Evolutionary conservation across 768 basidiomycete genomes (phyloP), one percentile per base, ranked within the genome.

Genomic region (Termitomyces sp.): DNA sequence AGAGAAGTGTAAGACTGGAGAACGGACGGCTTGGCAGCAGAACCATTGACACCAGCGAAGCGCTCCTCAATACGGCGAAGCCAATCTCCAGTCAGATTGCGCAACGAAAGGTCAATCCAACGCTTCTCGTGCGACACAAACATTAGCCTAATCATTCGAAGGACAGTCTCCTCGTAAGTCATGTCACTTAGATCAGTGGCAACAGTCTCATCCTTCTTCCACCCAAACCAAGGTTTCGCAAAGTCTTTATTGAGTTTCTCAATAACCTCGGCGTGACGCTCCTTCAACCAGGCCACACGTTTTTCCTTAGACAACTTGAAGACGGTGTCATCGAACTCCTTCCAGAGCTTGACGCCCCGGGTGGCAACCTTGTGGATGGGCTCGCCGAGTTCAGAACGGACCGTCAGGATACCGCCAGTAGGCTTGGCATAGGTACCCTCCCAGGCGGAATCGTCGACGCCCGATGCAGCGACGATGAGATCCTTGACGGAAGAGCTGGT

Each of bases 321-420:
- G 60, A 99, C 91, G 29, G 88, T 93, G 68, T 96, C 88, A 69
- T 99, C 97, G 72, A 98, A 98, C 79, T 98, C 96, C 75, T 95
- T 94, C 97, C 97, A 99, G 46, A 99, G 82, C 81, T 92, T 98
- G 74, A 99, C 93, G 40, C 85, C 97, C 52, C 97, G 91, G 46
- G 89, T 99, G 38, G 97, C 96, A 71, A 99, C 92, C 81, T 99
- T 99, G 81, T 99, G 97, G 68, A 98, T 98, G 11, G 97, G 97
- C 74, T 99, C 97, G 45, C 96, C 96, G 53, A 99, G 85, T 80
- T 99, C 97, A 4, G 96, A 98, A 66, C 89, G 91, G 63, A 99
- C 97, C 6, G 96, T 98, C 63, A 98, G 83, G 66, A 98, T 90
- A 40, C 97, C 96, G 60, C 96, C 97, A 6, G 95, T 97, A 62